phyloP scores from a whole-genome alignment of 495 filamentous ascomycete species.

The Neurospora sp. region DNA sequence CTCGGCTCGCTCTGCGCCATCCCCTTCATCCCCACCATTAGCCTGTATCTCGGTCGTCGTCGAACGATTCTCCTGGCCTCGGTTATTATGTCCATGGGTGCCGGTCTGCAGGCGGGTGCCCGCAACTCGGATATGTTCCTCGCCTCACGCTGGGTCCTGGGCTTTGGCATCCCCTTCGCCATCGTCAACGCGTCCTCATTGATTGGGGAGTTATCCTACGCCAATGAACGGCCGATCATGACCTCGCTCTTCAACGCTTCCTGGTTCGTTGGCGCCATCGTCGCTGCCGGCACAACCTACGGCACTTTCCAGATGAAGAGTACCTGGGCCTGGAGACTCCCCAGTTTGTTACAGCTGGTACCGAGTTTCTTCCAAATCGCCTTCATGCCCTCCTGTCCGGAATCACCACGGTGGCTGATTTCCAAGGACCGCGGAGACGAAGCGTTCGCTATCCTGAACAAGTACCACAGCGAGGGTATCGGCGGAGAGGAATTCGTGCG shows the following conservation, averaged over 20 bases:
- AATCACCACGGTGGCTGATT: slow-evolving; percentile 43
- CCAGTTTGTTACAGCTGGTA: slow-evolving; percentile 41
- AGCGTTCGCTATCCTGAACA: slow-evolving; percentile 42
- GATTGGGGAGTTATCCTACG: slow-evolving; percentile 52
- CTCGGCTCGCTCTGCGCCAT: slow-evolving; percentile 35
- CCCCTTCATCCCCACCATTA: slow-evolving; percentile 45
- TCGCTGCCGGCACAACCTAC: slow-evolving; percentile 44
- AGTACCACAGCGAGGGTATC: slow-evolving; percentile 49
- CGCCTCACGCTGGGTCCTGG: slow-evolving; percentile 48
- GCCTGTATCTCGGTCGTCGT: slow-evolving; percentile 42
- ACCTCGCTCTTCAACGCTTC: slow-evolving; percentile 52
- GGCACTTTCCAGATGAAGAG: slow-evolving; percentile 43
- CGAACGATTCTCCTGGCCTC: slow-evolving; percentile 45
- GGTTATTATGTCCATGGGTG: slow-evolving; percentile 28
- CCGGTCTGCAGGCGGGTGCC: slow-evolving; percentile 17
- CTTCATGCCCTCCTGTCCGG: slow-evolving; percentile 39
- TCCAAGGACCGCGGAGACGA: slow-evolving; percentile 38
- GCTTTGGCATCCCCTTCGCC: slow-evolving; percentile 51
- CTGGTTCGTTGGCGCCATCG: slow-evolving; percentile 49
- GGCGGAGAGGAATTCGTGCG: slow-evolving; percentile 39
- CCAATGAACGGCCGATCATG: slow-evolving; percentile 48
- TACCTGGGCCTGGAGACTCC: slow-evolving; percentile 53
- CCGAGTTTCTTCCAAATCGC: slow-evolving; percentile 42
- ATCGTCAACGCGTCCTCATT: slow-evolving; percentile 48
- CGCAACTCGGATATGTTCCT: slow-evolving; percentile 44